Evolutionary conservation across 2,329 filamentous ascomycete species (phyloP), one percentile per base, ranked within the genome.

Genomic region (Colletotrichum sidae): DNA sequence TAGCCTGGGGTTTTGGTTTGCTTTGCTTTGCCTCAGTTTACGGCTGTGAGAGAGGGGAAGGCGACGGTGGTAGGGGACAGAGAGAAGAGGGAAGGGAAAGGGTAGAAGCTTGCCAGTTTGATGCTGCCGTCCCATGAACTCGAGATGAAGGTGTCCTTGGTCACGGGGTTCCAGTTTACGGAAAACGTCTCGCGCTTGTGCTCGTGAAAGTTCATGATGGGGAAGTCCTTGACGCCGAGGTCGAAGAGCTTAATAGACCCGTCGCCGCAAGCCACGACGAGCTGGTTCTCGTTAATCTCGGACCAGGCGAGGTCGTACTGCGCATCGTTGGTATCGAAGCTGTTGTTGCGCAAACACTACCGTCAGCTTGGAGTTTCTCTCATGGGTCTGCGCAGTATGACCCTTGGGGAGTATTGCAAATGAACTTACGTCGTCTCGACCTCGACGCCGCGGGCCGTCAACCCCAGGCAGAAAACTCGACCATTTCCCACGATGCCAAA

Each of bases 401-500:
- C 25, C 25, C 25, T 25, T 25, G 25, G 13, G 13, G 11, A 15
- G 12, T 15, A 7, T 8, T 44, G 13, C 12, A 9, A n/a, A 8
- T 10, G 25, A 12, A 70, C 81, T 72, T 75, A 95, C 90, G 87
- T 91, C 84, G 96, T 96, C 77, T 96, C 90, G 54, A 93, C 88
- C 58, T 92, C 88, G 63, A 97, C 91, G 9, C 96, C 96, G 66
- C 92, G 88, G 0, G 93, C 86, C 4, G 93, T 96, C 69, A 99
- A 81, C 37, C 90, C 91, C 34, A 98, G 84, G 63, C 95, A 89
- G 75, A 92, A 98, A 1, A 98, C 81, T 47, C 94, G 89, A 10
- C 96, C 96, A 82, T 99, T 99, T 52, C 96, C 96, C 41, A 99
- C 95, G 44, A 99, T 92, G 44, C 96, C 96, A 80, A 96, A 99